These are phyloP conservation scores for Plasmodium fragile DNA, from an alignment of 169 alveolate genomes.

Conservation along the genomic window DNA sequence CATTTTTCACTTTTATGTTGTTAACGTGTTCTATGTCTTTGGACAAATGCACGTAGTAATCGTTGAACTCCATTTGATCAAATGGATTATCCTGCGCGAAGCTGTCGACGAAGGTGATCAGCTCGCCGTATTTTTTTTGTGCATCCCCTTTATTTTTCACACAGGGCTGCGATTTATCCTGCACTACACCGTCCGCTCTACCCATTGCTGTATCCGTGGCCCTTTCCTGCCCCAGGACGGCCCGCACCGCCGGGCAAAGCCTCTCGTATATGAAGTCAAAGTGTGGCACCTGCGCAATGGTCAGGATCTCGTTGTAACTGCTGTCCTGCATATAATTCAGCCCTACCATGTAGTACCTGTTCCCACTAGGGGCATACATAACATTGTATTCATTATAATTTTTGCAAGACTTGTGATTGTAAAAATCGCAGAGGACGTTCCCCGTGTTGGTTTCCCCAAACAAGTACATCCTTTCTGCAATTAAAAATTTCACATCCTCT, in stretches of 20 bases:
- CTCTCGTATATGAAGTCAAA: conserved; percentile 26
- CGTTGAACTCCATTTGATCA: conserved; percentile 16
- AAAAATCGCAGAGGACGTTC: conserved; percentile 17
- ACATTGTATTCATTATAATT: conserved; percentile 54
- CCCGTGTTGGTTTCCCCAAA: conserved; percentile 35
- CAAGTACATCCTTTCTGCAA: conserved; percentile 54
- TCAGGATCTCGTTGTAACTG: conserved; percentile 38
- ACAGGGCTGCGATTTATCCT: not conserved
- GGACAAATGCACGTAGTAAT: conserved; percentile 8
- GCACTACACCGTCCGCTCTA: not conserved
- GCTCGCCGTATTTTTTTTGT: not conserved
- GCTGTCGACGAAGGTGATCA: conserved; percentile 20
- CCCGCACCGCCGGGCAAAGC: conserved; percentile 12
- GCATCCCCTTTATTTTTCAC: not conserved
- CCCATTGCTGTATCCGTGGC: not conserved
- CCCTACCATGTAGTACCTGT: conserved; percentile 47
- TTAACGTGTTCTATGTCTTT: conserved; percentile 19
- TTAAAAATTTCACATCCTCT: conserved; percentile 49
- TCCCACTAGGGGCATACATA: conserved; percentile 55
- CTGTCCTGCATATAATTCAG: conserved; percentile 42
- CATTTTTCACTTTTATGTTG: conserved; percentile 54
- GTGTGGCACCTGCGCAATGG: conserved; percentile 55
- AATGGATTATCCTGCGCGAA: not conserved
- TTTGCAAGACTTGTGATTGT: not conserved
- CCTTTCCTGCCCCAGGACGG: not conserved